Evolutionary conservation across 2,329 filamentous ascomycete genomes (phyloP), one percentile per base, ranked within the genome.

Genomic region (Polychaeton citri): DNA sequence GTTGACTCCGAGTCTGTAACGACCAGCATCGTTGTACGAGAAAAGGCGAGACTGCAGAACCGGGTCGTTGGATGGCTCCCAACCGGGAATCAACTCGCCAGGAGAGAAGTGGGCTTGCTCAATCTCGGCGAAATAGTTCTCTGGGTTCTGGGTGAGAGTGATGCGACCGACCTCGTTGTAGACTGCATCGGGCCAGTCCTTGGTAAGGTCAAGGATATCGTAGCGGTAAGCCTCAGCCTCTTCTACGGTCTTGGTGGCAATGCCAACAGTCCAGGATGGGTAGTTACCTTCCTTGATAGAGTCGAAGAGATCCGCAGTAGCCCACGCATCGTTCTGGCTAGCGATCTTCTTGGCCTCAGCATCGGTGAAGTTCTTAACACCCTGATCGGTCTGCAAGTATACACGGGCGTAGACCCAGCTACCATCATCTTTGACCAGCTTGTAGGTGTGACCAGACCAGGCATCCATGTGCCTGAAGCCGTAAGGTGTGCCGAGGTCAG

Each of bases 141-240:
- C 65, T 0, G 66, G 66, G 50, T 71, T 71, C 50, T 68, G 69
- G 52, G 70, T 72, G 6, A 72, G 52, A 0, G 66, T 61, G 1
- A 72, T 54, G 12, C 59, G 60, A 3, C 69, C 68, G 34, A 71
- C 65, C 28, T 68, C 59, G 15, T 63, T 57, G 56, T 68, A 61
- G 21, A 41, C 13, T 17, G 53, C 53, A 21, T 62, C 54, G 1
- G 65, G 66, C 68, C 67, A 72, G 36, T 70, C 58, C 47, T 71
- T 71, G 21, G 69, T 71, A 4, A 71, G 58, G 42, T 72, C 67
- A 40, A 72, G 69, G 6, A 64, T 61, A 35, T 71, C 66, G 40
- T 70, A 71, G 33, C 61, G 61, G n/a, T 59, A 52, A 2, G 65
- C 56, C 39, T 66, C 61, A 0, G 64, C 64, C 30, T 69, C 57